Conservation (phyloP, 768 basidiomycete species). For the Panaeolus cyanescens region DNA sequence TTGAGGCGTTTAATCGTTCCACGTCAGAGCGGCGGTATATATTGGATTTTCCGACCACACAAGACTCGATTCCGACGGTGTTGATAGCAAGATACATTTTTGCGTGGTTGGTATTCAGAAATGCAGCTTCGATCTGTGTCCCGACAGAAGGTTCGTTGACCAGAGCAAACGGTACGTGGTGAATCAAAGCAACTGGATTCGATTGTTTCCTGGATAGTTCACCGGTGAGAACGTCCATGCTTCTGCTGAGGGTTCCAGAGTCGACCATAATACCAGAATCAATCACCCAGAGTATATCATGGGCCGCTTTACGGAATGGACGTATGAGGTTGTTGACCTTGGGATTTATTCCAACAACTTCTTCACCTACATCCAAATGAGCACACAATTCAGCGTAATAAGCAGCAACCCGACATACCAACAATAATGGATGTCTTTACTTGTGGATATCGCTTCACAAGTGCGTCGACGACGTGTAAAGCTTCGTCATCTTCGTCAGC, state of each 20-base stretch:
- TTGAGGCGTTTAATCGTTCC: conserved; percentile 68
- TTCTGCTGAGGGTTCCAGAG: conserved; percentile 77
- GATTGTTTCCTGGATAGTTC: conserved; percentile 24
- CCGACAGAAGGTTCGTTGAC: conserved; percentile 73
- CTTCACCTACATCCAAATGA: conserved; percentile 57
- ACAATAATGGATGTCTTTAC: conserved; percentile 75
- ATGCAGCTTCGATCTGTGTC: conserved; percentile 87
- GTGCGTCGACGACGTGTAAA: conserved; percentile 74
- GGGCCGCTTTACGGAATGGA: conserved; percentile 74
- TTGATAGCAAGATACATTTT: conserved; percentile 98
- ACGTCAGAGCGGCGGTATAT: conserved; percentile 90
- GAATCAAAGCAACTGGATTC: conserved; percentile 78
- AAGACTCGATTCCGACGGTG: conserved; percentile 85
- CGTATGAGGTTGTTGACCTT: conserved; percentile 96
- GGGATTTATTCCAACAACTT: conserved; percentile 88
- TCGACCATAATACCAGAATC: conserved; percentile 92
- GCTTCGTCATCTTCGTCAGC: conserved; percentile 91
- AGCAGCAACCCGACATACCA: conserved; percentile 43
- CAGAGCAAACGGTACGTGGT: conserved; percentile 92
- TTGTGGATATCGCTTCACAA: conserved; percentile 77
- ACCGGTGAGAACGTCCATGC: conserved; percentile 73
- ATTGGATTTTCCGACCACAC: conserved; percentile 96
- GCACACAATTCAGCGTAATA: not conserved
- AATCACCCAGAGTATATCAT: conserved; percentile 95
- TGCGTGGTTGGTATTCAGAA: conserved; percentile 95